Conservation (phyloP, 257 asterid genomes). For the Haberlea rhodopensis region DNA sequence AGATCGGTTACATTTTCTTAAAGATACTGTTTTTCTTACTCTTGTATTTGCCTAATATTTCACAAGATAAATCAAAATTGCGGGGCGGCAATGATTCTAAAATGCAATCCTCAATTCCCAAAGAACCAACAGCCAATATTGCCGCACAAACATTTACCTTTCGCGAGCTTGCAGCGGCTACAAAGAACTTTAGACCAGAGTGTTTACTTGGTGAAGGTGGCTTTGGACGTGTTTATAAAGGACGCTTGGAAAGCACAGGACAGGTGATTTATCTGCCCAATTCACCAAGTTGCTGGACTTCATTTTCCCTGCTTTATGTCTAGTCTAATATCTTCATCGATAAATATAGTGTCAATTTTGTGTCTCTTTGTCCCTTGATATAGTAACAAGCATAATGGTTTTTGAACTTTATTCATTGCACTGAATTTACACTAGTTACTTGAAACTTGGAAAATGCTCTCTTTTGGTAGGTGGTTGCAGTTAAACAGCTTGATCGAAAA, state of each 20-base stretch:
- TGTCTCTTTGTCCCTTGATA: background rate
- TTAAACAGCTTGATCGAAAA: slow-evolving; percentile 88
- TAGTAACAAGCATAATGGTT: background rate
- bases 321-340: background rate
- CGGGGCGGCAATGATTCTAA: slow-evolving; percentile 57
- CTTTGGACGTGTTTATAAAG: slow-evolving; percentile 89
- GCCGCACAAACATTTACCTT: slow-evolving; percentile 91
- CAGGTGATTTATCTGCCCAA: slow-evolving; percentile 49
- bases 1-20: background rate
- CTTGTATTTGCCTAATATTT: slow-evolving; percentile 17
- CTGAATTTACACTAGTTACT: slow-evolving; percentile 14
- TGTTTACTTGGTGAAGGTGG: slow-evolving; percentile 93
- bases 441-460: slow-evolving; percentile 18
- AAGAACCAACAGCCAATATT: slow-evolving; percentile 69
- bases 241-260: slow-evolving; percentile 73
- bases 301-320: background rate
- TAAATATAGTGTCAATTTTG: background rate
- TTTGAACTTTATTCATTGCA: background rate
- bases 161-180: slow-evolving; percentile 85
- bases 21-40: background rate
- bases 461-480: slow-evolving; percentile 79
- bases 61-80: slow-evolving; percentile 62
- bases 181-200: slow-evolving; percentile 74
- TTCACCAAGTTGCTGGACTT: background rate
- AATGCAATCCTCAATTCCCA: slow-evolving; percentile 56